phyloP scores from a whole-genome alignment of 169 alveolate genomes.

The Pseudocohnilembus persalinus region DNA sequence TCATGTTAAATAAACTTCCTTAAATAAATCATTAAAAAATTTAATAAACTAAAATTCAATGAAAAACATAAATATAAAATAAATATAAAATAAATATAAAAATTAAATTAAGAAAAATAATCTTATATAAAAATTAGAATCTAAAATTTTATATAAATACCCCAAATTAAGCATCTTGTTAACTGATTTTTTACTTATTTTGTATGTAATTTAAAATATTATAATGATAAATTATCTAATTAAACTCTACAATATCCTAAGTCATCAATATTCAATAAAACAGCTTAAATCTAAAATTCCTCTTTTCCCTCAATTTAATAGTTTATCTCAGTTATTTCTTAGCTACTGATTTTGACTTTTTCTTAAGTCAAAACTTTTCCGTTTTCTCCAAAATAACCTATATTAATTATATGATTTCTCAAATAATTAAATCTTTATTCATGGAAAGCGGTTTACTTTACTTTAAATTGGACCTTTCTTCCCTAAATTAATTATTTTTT shows the following conservation, averaged over 20 bases:
- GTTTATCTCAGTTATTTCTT: no score
- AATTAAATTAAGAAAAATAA: no score
- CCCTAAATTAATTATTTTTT: not conserved
- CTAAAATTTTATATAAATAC: no score
- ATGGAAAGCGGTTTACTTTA: no score
- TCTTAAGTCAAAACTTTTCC: no score
- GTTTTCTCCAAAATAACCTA: conserved; percentile 7
- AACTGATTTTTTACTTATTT: conserved; percentile 48
- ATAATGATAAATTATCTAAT: conserved; percentile 55
- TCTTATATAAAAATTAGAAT: no score
- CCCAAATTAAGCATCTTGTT: conserved; percentile 58
- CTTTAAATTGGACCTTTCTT: not conserved
- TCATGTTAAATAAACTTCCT: conserved; percentile 25
- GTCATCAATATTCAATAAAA: conserved; percentile 67
- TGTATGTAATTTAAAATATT: conserved; percentile 52
- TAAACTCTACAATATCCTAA: conserved; percentile 56
- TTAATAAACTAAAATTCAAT: not conserved
- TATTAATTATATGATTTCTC: not conserved
- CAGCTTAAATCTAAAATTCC: conserved; percentile 16
- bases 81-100: no score
- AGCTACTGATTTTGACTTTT: no score
- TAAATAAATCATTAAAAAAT: not conserved
- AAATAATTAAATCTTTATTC: no score
- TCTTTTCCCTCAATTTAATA: conserved; percentile 27
- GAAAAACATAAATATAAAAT: no score